Evolutionary conservation across 345 rosid species (phyloP), one percentile per base, ranked within the genome.

Genomic region (Schrenkiella parvula): DNA sequence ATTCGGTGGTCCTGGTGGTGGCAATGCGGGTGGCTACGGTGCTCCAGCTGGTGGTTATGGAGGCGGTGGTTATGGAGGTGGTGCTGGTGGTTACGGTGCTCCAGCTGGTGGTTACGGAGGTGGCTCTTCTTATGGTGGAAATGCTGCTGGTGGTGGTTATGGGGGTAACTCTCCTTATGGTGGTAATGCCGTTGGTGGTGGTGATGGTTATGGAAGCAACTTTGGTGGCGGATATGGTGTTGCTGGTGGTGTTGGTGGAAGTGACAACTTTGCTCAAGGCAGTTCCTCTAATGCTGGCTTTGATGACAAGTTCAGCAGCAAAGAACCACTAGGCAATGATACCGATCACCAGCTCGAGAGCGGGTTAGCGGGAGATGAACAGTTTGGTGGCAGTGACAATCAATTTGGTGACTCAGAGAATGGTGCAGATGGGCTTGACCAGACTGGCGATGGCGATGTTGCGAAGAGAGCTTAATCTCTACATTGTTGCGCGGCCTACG

Each of bases 381-480:
- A 74, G 28, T 54, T 23, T 42, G 80, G 66, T 32, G 79, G 77
- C 42, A 66, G 72, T 34, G 75, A 29, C 13, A 70, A 85, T 51
- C 75, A 75, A 28, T 72, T 82, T 43, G 89, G 76, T 55, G 58
- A 64, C 55, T 52, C 51, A 39, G 77, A 74, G 47, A 77, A 62
- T 44, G 76, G 72, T 9, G 52, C 47, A 18, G 84, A 52, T 50
- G 89, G 77, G 38, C 59, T 52, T 64, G 72, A 51, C 43, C 82
- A 65, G 18, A 82, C 64, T 31, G 82, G 68, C 47, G 84, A 87
- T 18, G 82, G 79, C 15, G 68, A 87, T 75, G 82, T 79, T 48
- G 88, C 90, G 31, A 90, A 90, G 78, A 87, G 95, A 66, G 96
- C 89, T 35, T 93, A 76, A 38, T 42, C 37, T 34, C 50, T 29